A percentile compares a stretch with the other conserved stretches of the same genome.
Evolutionary conservation across 2,329 filamentous ascomycete species (phyloP).

Genomic region (Epichloe aotearoae): DNA sequence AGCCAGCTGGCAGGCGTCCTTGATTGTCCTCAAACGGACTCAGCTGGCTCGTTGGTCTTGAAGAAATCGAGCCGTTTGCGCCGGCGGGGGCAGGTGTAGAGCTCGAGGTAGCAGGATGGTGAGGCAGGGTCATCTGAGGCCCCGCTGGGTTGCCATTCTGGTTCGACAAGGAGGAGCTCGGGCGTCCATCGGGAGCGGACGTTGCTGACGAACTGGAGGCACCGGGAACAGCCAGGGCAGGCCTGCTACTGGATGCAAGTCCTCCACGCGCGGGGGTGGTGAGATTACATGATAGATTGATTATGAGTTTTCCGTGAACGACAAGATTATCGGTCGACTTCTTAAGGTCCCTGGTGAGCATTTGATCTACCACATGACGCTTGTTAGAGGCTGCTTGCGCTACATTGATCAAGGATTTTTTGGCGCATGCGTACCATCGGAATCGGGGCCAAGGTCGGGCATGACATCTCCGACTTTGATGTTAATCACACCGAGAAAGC

Average conservation of each 20-base stretch:
- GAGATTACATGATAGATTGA: constrained; percentile 90
- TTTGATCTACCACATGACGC: constrained; percentile 61
- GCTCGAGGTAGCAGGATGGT: constrained; percentile 35
- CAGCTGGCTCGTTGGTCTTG: constrained; percentile 34
- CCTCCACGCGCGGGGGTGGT: constrained; percentile 48
- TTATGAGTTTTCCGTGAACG: constrained; percentile 92
- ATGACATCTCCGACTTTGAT: constrained; percentile 90
- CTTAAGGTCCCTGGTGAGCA: constrained; percentile 93
- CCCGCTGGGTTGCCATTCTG: constrained; percentile 29
- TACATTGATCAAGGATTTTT: background rate
- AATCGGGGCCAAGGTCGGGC: constrained; percentile 66
- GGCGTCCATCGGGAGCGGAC: constrained; percentile 34
- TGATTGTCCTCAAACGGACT: constrained; percentile 96
- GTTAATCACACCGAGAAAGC: constrained; percentile 95
- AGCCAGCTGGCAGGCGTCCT: constrained; percentile 79
- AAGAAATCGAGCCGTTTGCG: constrained; percentile 18
- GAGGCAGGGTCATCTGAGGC: constrained; percentile 28
- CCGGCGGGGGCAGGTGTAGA: constrained; percentile 19
- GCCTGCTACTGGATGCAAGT: constrained; percentile 31
- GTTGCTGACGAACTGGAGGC: constrained; percentile 31
- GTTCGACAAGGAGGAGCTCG: constrained; percentile 39
- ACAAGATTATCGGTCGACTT: constrained; percentile 97
- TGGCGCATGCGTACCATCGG: constrained; percentile 58
- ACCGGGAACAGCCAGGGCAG: constrained; percentile 30
- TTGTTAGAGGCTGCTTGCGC: constrained; percentile 14